phyloP scores from a whole-genome alignment of 495 filamentous ascomycete genomes.

The Aspergillus steynii region DNA sequence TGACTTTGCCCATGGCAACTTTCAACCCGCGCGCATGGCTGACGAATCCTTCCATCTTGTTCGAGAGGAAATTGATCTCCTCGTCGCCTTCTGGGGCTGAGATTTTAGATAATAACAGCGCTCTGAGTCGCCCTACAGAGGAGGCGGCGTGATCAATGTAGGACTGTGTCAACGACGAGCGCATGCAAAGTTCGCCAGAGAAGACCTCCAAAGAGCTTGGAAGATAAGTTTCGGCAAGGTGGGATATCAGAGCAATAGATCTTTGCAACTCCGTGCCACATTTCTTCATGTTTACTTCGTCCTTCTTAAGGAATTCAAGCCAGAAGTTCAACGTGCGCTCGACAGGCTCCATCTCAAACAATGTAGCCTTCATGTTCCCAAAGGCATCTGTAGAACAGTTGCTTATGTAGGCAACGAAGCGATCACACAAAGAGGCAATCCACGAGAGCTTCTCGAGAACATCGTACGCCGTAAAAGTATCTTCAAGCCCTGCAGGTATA shows the following conservation, averaged over 20 bases:
- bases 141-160: slow-evolving; percentile 77
- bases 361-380: slow-evolving; percentile 66
- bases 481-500: slow-evolving; percentile 63
- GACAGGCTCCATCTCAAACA: slow-evolving; percentile 90
- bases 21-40: slow-evolving; percentile 78
- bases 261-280: slow-evolving; percentile 76
- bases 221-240: slow-evolving; percentile 81
- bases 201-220: slow-evolving; percentile 70
- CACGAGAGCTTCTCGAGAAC: slow-evolving; percentile 82
- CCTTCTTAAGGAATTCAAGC: slow-evolving; percentile 78
- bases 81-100: slow-evolving; percentile 48
- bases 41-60: slow-evolving; percentile 70
- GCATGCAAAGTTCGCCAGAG: slow-evolving; percentile 76
- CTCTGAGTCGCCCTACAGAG: slow-evolving; percentile 61
- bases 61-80: slow-evolving; percentile 64
- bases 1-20: slow-evolving; percentile 78
- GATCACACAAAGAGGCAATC: slow-evolving; percentile 78
- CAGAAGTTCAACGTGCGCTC: slow-evolving; percentile 87
- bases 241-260: slow-evolving; percentile 79
- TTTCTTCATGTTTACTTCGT: slow-evolving; percentile 83
- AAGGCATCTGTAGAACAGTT: slow-evolving; percentile 78
- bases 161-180: slow-evolving; percentile 74
- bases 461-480: slow-evolving; percentile 74
- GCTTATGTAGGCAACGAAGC: slow-evolving; percentile 76
- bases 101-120: slow-evolving; percentile 64